Conservation (phyloP, 306 rosid species). For the Trichosanthes cucumerina region DNA sequence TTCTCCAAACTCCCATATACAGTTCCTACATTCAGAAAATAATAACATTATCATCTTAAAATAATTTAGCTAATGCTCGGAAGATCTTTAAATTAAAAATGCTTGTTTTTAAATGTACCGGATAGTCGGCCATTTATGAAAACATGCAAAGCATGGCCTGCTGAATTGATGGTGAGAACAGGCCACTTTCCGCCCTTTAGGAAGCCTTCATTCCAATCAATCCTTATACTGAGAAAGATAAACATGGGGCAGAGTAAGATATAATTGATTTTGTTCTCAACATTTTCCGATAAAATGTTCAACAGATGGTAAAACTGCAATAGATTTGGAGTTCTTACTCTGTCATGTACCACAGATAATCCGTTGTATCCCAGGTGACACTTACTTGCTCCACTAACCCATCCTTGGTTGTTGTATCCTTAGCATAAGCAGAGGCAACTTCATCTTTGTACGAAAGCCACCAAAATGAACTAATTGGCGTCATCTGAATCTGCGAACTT, state of each 20-base stretch:
- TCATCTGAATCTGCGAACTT: slow-evolving; percentile 47
- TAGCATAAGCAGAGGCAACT: slow-evolving; percentile 34
- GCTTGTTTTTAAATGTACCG: slow-evolving; percentile 32
- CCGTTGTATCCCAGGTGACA: slow-evolving; percentile 68
- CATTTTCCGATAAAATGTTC: neutral
- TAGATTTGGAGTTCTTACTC: slow-evolving; percentile 51
- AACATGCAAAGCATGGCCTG: slow-evolving; percentile 86
- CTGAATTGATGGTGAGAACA: slow-evolving; percentile 56
- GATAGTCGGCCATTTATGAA: slow-evolving; percentile 70
- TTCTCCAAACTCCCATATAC: slow-evolving; percentile 40
- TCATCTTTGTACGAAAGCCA: slow-evolving; percentile 78
- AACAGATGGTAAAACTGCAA: slow-evolving; percentile 3
- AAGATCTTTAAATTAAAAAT: neutral
- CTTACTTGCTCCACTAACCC: slow-evolving; percentile 68
- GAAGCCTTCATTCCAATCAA: slow-evolving; percentile 60
- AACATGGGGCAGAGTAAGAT: neutral
- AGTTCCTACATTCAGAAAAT: slow-evolving; percentile 40
- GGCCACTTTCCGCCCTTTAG: slow-evolving; percentile 49
- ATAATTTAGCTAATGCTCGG: neutral
- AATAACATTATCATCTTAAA: neutral
- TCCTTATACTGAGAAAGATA: slow-evolving; percentile 42
- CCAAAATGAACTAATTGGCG: slow-evolving; percentile 31
- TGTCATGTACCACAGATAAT: slow-evolving; percentile 94
- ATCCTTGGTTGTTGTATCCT: slow-evolving; percentile 29
- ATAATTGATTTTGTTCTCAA: neutral